Evolutionary conservation across 1,284 basidiomycete genomes (phyloP), one percentile per base, ranked within the genome.

Genomic region (Ganoderma lingzhi): DNA sequence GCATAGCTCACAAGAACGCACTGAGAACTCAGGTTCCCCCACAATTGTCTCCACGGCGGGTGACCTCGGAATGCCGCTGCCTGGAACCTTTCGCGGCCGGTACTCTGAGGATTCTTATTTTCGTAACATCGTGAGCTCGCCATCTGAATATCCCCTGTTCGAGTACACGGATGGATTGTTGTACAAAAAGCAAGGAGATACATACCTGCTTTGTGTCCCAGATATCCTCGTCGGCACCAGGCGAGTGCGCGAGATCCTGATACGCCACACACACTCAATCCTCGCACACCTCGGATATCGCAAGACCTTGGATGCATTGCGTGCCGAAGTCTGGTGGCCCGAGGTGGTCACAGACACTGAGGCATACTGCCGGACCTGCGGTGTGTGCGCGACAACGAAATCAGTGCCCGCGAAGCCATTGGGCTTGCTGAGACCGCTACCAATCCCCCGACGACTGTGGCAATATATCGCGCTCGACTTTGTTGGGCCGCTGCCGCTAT

Each of bases 381-480:
- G 30, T 12, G 73, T 69, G 8, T 80, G 78, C 63, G 56, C 58
- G 17, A 66, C 66, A 1, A 66, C 67, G 76, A n/a, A 63, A 23
- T 44, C 62, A 4, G 39, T 19, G 1, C 48, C 48, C 4, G 44
- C 32, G 48, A 63, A 63, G 48, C 62, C 62, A 2, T 53, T 51
- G 12, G 62, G 62, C 8, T 15, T 63, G 15, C 37, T 63, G 8
- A 60, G 73, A 5, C 37, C 74, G 0, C 61, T 79, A 0, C 60
- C 64, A 23, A 71, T 77, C 0, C 73, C 76, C 10, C 64, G 28
- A 0, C 56, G 66, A 9, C 76, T 78, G 15, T 80, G 78, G 78
- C 68, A 78, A 51, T 30, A 72, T 0, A 79, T 82, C 0, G 78
- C 76, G 0, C 77, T 82, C 17, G 81, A 82, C 58, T 82, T 82